Evolutionary conservation across 495 filamentous ascomycete species (phyloP).

Genomic region (Aspergillus egyptiacus): DNA sequence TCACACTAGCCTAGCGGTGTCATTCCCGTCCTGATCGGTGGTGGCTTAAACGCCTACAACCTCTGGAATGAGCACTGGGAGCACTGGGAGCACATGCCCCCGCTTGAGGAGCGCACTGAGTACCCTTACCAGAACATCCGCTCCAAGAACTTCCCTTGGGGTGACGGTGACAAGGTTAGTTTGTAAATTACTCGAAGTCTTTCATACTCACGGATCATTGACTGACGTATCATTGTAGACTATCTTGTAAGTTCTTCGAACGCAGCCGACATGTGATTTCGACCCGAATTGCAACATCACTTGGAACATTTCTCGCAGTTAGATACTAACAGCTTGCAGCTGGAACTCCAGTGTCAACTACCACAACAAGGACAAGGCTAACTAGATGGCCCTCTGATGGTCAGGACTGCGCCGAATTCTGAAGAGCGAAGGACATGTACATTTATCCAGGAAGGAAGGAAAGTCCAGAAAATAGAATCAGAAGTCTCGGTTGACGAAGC

Average conservation of each 20-base stretch:
- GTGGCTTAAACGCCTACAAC: constrained; percentile 72
- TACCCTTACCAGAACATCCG: constrained; percentile 95
- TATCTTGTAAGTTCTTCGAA: constrained; percentile 55
- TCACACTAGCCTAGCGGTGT: constrained; percentile 48
- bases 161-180: constrained; percentile 85
- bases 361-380: constrained; percentile 82
- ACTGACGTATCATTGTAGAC: constrained; percentile 43
- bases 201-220: not conserved
- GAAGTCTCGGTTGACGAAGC: constrained; percentile 3
- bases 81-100: constrained; percentile 79
- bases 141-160: constrained; percentile 84
- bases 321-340: constrained; percentile 45
- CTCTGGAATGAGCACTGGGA: constrained; percentile 95
- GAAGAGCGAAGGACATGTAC: constrained; percentile 15
- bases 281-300: not conserved
- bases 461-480: constrained; percentile 21
- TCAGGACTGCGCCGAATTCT: constrained; percentile 1
- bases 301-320: not conserved
- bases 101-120: constrained; percentile 80
- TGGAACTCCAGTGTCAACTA: constrained; percentile 95
- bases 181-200: not conserved
- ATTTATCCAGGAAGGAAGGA: constrained; percentile 15
- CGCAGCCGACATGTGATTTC: not conserved
- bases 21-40: constrained; percentile 63
- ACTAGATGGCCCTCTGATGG: constrained; percentile 31